Evolutionary conservation across 495 filamentous ascomycete species (phyloP), one percentile per base, ranked within the genome.

Genomic region (Podospora pseudocomata): DNA sequence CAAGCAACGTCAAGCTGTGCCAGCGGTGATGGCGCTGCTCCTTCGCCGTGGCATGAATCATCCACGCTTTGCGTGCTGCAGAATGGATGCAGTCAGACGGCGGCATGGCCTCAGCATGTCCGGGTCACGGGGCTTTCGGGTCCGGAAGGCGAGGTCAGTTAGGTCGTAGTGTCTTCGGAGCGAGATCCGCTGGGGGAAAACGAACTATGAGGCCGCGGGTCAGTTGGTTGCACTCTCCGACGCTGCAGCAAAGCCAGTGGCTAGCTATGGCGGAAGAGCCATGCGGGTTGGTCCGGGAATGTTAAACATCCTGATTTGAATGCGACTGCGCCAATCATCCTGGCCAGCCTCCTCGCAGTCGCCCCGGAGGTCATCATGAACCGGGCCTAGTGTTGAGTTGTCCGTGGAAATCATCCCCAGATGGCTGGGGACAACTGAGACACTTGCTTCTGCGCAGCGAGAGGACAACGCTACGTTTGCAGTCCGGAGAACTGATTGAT

Each of bases 71-170:
- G 23, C 20, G 61, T 49, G 28, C 19, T 16, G 18, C 28, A 32
- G 5, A 49, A 23, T 4, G 13, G 20, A 63, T 44, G 61, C 61
- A 63, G 61, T 63, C 27, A 63, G 61, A 63, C 61, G 61, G 61
- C 61, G 61, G 60, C n/a, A 27, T 39, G 61, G 32, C 61, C 61
- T 63, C 15, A 49, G 9, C 2, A 49, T 13, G 28, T 63, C 20
- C 30, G 28, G 28, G 30, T 63, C 61, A 63, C 27, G 59, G 59
- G 59, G 28, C 7, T 61, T 7, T 61, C 59, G 28, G 27, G 59
- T 26, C 23, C 59, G 59, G 59, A 61, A 13, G 30, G 30, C 11
- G 61, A 63, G 30, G 27, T 16, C 6, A 11, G 19, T 63, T 20
- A 28, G 26, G 59, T 61, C 16, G 32, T 63, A 39, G 16, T 63